Evolutionary conservation across 495 filamentous ascomycete genomes (phyloP).

Genomic region (Xylaria castorea): DNA sequence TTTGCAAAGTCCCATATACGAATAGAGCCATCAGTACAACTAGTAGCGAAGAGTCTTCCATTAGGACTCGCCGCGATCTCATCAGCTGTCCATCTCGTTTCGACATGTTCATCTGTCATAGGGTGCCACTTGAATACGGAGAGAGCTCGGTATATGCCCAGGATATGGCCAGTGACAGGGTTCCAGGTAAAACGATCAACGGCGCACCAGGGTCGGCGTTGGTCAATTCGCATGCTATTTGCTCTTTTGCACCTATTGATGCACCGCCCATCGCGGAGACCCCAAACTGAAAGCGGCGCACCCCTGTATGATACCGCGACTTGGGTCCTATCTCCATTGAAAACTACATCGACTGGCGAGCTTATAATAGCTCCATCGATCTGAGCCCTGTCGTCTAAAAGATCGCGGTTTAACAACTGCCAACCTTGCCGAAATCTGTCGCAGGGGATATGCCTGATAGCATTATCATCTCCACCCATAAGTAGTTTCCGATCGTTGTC

Average conservation of each 20-base stretch:
- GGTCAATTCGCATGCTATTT: constrained; percentile 1
- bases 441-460: not conserved
- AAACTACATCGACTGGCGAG: not conserved
- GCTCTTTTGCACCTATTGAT: constrained; percentile 17
- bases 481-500: not conserved
- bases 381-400: not conserved
- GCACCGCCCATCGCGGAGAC: not conserved
- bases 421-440: not conserved
- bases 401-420: not conserved
- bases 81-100: not conserved
- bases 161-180: constrained; percentile 31
- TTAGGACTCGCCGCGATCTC: constrained; percentile 36
- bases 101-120: not conserved
- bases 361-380: not conserved
- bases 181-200: constrained; percentile 37
- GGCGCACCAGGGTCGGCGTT: constrained; percentile 26
- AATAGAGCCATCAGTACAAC: constrained; percentile 33
- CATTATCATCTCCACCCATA: constrained; percentile 6
- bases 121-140: constrained; percentile 42
- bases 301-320: constrained; percentile 1
- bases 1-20: constrained; percentile 35
- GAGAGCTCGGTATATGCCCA: constrained; percentile 38
- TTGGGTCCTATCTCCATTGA: constrained; percentile 2
- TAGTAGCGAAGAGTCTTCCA: constrained; percentile 38
- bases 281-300: constrained; percentile 14